A percentile compares a stretch with the other conserved stretches of the same genome.
phyloP scores from a whole-genome alignment of 306 rosid species.

The Cucurbita argyrosperma region DNA sequence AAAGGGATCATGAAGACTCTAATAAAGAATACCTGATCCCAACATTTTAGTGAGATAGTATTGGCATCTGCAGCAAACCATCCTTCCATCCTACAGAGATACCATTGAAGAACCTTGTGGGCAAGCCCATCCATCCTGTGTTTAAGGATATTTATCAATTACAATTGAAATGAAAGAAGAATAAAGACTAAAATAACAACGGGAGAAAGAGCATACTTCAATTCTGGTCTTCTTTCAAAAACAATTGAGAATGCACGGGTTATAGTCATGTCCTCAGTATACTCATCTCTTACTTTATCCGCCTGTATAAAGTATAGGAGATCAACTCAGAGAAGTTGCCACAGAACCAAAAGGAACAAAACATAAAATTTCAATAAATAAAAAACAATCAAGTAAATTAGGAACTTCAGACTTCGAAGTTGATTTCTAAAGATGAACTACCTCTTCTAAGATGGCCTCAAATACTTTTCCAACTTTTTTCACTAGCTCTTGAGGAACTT shows the following conservation, averaged over 20 bases:
- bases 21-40: conserved; percentile 66
- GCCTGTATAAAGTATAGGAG: conserved; percentile 40
- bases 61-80: conserved; percentile 99
- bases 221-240: conserved; percentile 74
- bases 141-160: background rate
- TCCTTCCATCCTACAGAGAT: conserved; percentile 96
- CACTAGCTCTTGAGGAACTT: conserved; percentile 85
- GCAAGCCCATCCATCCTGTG: conserved; percentile 83
- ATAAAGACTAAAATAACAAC: background rate
- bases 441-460: conserved; percentile 70
- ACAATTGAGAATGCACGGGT: conserved; percentile 59
- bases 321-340: conserved; percentile 12
- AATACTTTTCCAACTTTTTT: conserved; percentile 57
- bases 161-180: background rate
- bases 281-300: conserved; percentile 46
- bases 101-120: conserved; percentile 94
- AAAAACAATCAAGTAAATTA: background rate
- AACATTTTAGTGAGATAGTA: conserved; percentile 68
- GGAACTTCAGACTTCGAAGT: background rate
- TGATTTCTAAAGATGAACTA: conserved; percentile 8
- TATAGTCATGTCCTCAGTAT: conserved; percentile 66
- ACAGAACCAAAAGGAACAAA: conserved; percentile 6
- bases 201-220: conserved; percentile 25
- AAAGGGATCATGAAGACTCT: background rate
- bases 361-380: background rate